Evolutionary conservation across 495 filamentous ascomycete species (phyloP).

Genomic region (Penicillium silybi): DNA sequence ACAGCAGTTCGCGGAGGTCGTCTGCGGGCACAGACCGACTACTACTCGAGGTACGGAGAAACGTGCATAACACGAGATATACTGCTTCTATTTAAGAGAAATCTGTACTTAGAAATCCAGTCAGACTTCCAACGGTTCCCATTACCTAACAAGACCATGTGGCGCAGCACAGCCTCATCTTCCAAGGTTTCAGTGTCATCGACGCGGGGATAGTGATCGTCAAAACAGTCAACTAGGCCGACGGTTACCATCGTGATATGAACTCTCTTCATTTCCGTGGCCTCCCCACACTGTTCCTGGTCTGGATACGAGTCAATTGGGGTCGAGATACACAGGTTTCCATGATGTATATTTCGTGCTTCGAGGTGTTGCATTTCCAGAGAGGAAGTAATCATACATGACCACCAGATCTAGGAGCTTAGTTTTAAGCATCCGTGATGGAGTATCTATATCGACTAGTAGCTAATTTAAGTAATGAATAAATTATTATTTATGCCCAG

Average conservation of each 20-base stretch:
- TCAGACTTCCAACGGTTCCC: neutral
- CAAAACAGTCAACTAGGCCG: neutral
- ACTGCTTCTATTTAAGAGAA: neutral
- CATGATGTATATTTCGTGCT: neutral
- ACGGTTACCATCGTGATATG: neutral
- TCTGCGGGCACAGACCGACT: neutral
- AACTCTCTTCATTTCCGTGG: neutral
- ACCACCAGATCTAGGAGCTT: too few relatives aligned
- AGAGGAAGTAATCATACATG: too few relatives aligned
- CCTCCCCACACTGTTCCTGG: neutral
- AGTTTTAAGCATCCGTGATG: too few relatives aligned
- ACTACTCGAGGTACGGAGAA: neutral
- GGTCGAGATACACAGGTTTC: neutral
- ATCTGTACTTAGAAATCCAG: neutral
- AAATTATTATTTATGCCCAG: too few relatives aligned
- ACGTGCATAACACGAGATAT: neutral
- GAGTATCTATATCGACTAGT: too few relatives aligned
- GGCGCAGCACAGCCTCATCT: neutral
- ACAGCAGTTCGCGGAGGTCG: conserved; percentile 12
- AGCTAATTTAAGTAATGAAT: too few relatives aligned
- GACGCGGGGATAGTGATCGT: neutral
- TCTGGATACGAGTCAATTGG: neutral
- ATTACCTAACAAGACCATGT: neutral
- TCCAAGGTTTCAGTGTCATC: neutral
- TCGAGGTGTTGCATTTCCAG: too few relatives aligned